phyloP scores from a whole-genome alignment of 2,329 filamentous ascomycete genomes.

The Pseudogymnoascus sp. region DNA sequence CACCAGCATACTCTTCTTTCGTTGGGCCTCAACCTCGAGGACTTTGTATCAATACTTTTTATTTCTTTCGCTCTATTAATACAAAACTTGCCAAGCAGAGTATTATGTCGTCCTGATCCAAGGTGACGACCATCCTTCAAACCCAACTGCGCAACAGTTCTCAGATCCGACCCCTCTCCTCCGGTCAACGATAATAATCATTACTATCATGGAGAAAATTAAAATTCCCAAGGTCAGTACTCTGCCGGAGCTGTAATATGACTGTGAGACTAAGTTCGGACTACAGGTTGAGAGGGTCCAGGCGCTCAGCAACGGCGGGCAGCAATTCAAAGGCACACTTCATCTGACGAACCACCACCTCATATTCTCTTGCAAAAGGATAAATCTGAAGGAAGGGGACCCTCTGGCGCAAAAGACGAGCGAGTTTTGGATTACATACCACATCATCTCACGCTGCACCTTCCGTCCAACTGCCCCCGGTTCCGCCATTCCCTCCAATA shows the following conservation, averaged over 20 bases:
- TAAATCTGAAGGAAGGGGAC: constrained; percentile 27
- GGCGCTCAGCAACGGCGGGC: constrained; percentile 50
- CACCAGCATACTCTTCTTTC: neutral
- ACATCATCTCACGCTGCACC: constrained; percentile 75
- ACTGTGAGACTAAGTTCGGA: constrained; percentile 11
- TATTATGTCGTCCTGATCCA: neutral
- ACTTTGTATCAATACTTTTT: neutral
- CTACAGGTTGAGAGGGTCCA: constrained; percentile 52
- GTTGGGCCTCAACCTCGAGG: neutral
- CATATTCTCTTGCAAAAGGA: constrained; percentile 27
- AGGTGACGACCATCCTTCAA: neutral
- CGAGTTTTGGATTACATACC: constrained; percentile 91
- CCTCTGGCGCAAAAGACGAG: constrained; percentile 39
- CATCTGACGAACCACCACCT: constrained; percentile 56
- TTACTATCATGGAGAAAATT: constrained; percentile 34
- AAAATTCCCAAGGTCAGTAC: constrained; percentile 35
- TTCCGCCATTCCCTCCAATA: constrained; percentile 66
- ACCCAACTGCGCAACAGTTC: neutral
- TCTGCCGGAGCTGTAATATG: constrained; percentile 2
- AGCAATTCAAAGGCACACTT: constrained; percentile 47
- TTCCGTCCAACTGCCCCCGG: constrained; percentile 64
- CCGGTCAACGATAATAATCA: neutral
- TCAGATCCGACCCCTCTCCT: neutral
- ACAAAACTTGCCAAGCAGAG: constrained; percentile 1
- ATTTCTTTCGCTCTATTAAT: neutral